Conservation (phyloP, 371 early-diverging fungal species). For the Mortierella sp. region DNA sequence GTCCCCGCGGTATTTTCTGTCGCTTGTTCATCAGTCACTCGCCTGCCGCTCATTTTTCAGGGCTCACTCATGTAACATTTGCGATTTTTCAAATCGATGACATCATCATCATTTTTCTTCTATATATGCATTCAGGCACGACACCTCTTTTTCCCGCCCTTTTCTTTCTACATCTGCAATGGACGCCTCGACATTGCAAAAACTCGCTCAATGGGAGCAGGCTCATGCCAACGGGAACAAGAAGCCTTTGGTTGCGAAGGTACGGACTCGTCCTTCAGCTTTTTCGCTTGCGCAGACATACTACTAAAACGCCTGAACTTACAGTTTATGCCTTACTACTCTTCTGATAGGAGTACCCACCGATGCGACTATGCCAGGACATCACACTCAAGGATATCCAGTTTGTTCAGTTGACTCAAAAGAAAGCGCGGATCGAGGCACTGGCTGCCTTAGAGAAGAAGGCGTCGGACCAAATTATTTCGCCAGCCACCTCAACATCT, state of each 20-base stretch:
- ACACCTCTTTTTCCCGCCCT: background rate
- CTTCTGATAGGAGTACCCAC: slow-evolving; percentile 33
- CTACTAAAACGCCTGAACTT: background rate
- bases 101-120: accelerated
- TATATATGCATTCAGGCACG: background rate
- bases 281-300: background rate
- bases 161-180: slow-evolving; percentile 11
- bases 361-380: slow-evolving; percentile 29
- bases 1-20: background rate
- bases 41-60: slow-evolving; percentile 8
- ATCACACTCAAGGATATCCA: slow-evolving; percentile 28
- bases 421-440: background rate
- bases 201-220: slow-evolving; percentile 35
- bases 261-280: background rate
- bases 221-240: slow-evolving; percentile 34
- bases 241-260: slow-evolving; percentile 23
- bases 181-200: slow-evolving; percentile 27
- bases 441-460: background rate
- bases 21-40: too few relatives aligned
- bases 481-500: background rate
- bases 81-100: background rate
- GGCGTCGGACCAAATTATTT: slow-evolving; percentile 13
- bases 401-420: background rate
- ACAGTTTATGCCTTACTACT: background rate
- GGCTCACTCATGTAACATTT: background rate